phyloP scores from a whole-genome alignment of 1,284 basidiomycete genomes.

The Tylopilus sp. region DNA sequence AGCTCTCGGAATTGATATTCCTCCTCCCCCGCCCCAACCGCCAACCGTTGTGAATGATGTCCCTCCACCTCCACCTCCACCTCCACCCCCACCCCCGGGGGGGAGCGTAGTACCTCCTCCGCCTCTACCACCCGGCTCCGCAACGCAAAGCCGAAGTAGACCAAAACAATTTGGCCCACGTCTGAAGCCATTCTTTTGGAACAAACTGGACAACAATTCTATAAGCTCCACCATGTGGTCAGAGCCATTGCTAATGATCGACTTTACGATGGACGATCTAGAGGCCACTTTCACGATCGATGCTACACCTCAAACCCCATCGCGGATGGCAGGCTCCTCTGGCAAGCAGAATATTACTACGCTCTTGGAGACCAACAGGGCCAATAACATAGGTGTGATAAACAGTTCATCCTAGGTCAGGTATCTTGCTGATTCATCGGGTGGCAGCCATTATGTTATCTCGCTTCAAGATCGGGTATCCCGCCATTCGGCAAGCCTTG shows the following conservation, averaged over 20 bases:
- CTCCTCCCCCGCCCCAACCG: constrained; percentile 13
- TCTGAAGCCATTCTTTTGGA: constrained; percentile 89
- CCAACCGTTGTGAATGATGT: constrained; percentile 14
- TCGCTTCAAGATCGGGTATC: constrained; percentile 61
- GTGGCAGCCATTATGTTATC: constrained; percentile 74
- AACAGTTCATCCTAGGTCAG: neutral
- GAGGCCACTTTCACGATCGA: constrained; percentile 73
- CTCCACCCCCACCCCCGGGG: constrained; percentile 30
- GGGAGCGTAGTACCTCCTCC: constrained; percentile 35
- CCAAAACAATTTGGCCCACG: constrained; percentile 41
- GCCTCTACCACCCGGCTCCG: constrained; percentile 19
- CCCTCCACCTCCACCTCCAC: constrained; percentile 27
- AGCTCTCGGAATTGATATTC: neutral
- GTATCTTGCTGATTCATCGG: constrained; percentile 11
- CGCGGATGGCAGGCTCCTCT: constrained; percentile 40
- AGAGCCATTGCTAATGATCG: constrained; percentile 43
- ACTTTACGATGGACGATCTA: constrained; percentile 67
- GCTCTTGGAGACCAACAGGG: constrained; percentile 75
- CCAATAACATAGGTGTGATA: constrained; percentile 73
- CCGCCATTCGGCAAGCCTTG: constrained; percentile 65
- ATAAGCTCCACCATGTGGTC: constrained; percentile 66
- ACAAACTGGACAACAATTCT: constrained; percentile 56
- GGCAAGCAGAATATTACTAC: constrained; percentile 65
- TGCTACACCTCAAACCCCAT: constrained; percentile 39
- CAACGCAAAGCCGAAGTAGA: constrained; percentile 34